Conservation (phyloP, 306 rosid genomes). For the Begonia masoniana region DNA sequence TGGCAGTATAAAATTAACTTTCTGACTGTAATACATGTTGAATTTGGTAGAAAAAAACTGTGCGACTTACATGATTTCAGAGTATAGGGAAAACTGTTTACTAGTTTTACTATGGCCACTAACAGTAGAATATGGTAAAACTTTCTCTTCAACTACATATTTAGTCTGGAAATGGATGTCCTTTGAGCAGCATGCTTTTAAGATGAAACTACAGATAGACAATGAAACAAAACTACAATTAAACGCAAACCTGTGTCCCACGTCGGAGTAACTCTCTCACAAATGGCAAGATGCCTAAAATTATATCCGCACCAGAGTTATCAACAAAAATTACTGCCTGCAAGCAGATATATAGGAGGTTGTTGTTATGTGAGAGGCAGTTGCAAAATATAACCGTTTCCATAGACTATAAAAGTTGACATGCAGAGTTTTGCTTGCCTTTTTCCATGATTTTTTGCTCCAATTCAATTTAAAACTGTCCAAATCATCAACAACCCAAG, state of each 20-base stretch:
- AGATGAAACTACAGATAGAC: neutral
- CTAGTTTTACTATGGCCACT: too few species aligned
- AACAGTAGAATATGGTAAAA: too few species aligned
- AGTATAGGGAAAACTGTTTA: too few species aligned
- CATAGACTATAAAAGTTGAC: neutral
- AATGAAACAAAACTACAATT: conserved; percentile 5
- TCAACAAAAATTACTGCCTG: conserved; percentile 92
- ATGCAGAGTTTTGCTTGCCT: conserved; percentile 33
- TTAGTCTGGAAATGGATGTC: too few species aligned
- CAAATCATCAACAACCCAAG: conserved; percentile 95
- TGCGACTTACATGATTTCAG: too few species aligned
- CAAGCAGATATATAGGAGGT: conserved; percentile 11
- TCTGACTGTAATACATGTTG: too few species aligned
- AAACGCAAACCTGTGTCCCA: conserved; percentile 65
- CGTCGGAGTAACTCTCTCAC: conserved; percentile 82
- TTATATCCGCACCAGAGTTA: conserved; percentile 93
- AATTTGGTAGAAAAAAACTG: too few species aligned
- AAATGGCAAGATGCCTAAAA: conserved; percentile 91
- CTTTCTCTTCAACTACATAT: too few species aligned
- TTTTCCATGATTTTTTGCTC: conserved; percentile 83
- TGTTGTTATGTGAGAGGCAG: conserved; percentile 14
- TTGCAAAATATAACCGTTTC: neutral
- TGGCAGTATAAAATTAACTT: too few species aligned
- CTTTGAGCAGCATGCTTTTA: too few species aligned
- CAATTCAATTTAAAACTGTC: conserved; percentile 66